Evolutionary conservation across 208 protist genomes (phyloP), one percentile per base, ranked within the genome.

Genomic region (Crithidia brevicula): DNA sequence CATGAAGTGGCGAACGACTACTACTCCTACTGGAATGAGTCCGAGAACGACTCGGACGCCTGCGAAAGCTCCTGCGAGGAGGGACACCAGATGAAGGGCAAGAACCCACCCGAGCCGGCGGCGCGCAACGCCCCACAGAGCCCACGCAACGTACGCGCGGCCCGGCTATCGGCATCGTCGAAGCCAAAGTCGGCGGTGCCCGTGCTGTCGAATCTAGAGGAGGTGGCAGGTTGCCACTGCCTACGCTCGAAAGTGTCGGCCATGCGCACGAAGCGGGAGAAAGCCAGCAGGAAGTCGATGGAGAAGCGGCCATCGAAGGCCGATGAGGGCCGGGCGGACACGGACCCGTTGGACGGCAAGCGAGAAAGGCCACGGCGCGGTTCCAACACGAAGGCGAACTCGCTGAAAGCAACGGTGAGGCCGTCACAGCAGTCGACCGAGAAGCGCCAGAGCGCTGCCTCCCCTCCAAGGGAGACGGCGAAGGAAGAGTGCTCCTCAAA

Each of bases 1-100:
- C 52, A 60, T 16, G 36, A 52, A 5, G 43, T 13, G 31, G 22
- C 2, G 30, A 18, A 6, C 7, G 38, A 67, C 60, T 63, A 57
- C 50, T 73, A 45, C 67, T 73, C 67, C 22, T 73, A 60, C 67
- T 66, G 67, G 67, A 62, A 61, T 25, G 40, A 57, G 16, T 72
- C 50, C 0, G 36, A 59, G 16, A 50, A 30, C 38, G 57, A 66
- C 22, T 25, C 30, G 5, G 36, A 23, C 38, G 4, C 3, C 4
- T 33, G 34, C 34, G 30, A 40, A 42, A n/a, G 42, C 40, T 18
- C 25, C 45, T 27, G 34, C 38, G 57, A 50, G n/a, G 38, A 59
- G 33, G 67, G n/a, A 36, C 47, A 31, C 16, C 6, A 27, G 34
- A 13, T 31, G 50, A 30, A 11, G 15, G 28, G 7, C 4, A 36